Percentiles rank a stretch among this genome's conserved stretches.
These are phyloP conservation scores for Paramyrothecium roridum DNA, from an alignment of 2,329 filamentous ascomycete genomes.

Conservation along the genomic window DNA sequence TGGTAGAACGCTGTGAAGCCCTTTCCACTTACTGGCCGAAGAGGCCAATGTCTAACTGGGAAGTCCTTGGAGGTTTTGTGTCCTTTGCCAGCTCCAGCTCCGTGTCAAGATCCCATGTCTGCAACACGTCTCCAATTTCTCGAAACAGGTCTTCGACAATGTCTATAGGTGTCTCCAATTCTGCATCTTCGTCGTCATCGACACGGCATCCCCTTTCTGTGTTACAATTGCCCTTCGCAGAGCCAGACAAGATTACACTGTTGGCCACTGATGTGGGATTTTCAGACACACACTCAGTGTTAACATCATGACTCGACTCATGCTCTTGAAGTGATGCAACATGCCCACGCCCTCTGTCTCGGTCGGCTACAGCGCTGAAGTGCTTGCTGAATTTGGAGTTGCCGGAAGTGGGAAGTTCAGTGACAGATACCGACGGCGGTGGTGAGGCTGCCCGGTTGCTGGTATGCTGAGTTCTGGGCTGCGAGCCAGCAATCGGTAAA, in stretches of 20 bases:
- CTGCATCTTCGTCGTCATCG: conserved; percentile 6
- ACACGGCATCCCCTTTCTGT: conserved; percentile 4
- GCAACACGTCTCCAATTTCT: conserved; percentile 31
- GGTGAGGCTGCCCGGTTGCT: conserved; percentile 33
- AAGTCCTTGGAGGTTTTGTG: conserved; percentile 6
- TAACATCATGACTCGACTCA: conserved; percentile 24
- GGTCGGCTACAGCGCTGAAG: conserved; percentile 41
- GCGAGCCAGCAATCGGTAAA: not conserved
- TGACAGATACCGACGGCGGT: conserved; percentile 34
- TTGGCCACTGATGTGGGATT: conserved; percentile 13
- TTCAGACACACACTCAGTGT: conserved; percentile 5
- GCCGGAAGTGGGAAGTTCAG: conserved; percentile 28
- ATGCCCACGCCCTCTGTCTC: conserved; percentile 23
- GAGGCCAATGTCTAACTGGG: conserved; percentile 2
- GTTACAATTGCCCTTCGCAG: not conserved
- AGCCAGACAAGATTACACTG: not conserved
- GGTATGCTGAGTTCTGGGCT: conserved; percentile 5
- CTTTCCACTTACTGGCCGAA: conserved; percentile 19
- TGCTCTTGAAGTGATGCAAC: conserved; percentile 38
- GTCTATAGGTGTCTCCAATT: conserved; percentile 28
- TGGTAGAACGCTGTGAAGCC: not conserved
- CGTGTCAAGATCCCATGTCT: conserved; percentile 29
- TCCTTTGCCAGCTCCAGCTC: conserved; percentile 29
- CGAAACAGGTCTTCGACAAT: conserved; percentile 33
- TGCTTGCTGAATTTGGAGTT: conserved; percentile 42